Conservation (phyloP, 2,329 filamentous ascomycete genomes). For the Colletotrichum aenigma region DNA sequence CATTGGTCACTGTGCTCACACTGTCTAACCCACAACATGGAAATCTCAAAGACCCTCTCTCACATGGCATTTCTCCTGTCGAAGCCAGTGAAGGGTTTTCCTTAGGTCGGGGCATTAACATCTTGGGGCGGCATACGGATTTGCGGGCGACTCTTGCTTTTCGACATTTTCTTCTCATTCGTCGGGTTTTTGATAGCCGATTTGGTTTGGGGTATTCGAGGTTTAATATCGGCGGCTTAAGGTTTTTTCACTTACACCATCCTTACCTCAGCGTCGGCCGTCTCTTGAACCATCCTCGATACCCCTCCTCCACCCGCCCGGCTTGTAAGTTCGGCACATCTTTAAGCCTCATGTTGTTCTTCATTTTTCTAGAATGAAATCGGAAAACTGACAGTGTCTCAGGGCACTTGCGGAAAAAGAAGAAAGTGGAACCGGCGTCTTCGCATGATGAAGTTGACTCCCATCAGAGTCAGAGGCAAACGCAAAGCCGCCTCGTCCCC, state of each 20-base stretch:
- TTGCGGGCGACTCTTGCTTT: background rate
- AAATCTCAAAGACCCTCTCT: background rate
- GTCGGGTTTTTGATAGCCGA: background rate
- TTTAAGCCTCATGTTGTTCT: background rate
- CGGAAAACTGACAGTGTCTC: background rate
- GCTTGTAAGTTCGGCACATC: background rate
- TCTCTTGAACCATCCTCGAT: background rate
- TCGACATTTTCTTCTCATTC: background rate
- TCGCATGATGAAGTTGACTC: slow-evolving; percentile 52
- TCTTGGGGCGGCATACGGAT: background rate
- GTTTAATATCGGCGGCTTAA: background rate
- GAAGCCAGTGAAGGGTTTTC: background rate
- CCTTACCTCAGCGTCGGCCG: background rate
- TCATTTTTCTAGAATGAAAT: background rate
- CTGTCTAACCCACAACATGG: slow-evolving; percentile 1
- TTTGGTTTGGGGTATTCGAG: background rate
- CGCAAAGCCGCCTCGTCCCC: slow-evolving; percentile 26
- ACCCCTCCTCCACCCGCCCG: background rate
- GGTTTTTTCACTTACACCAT: slow-evolving; percentile 17
- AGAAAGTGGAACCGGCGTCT: background rate
- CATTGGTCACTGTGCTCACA: background rate
- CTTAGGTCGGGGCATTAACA: background rate
- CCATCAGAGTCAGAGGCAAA: slow-evolving; percentile 53
- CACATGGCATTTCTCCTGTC: background rate
- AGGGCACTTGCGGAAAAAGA: background rate